A percentile compares a stretch with the other conserved stretches of the same genome.
Conservation (phyloP, 2,329 filamentous ascomycete genomes). For the Nemania abortiva region DNA sequence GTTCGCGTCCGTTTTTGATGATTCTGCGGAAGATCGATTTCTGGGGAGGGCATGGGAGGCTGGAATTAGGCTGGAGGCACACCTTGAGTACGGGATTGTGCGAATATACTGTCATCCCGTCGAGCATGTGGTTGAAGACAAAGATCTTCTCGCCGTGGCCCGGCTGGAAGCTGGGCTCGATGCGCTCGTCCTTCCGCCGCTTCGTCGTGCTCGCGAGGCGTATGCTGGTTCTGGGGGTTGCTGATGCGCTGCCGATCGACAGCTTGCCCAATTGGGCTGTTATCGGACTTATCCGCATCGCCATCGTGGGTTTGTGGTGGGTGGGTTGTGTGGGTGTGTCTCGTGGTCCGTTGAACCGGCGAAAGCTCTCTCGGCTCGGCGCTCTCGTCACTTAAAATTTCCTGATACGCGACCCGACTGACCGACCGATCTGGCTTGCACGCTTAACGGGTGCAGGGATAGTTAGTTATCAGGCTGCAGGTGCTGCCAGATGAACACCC, state of each 20-base stretch:
- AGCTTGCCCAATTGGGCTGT: constrained; percentile 57
- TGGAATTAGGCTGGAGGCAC: constrained; percentile 6
- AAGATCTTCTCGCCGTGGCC: constrained; percentile 70
- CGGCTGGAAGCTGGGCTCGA: constrained; percentile 45
- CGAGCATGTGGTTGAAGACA: constrained; percentile 64
- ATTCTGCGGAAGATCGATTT: too few species aligned
- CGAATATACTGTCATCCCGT: constrained; percentile 66
- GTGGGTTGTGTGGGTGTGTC: background rate
- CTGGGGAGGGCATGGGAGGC: too few species aligned
- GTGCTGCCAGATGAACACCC: constrained; percentile 6
- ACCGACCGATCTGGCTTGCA: too few species aligned
- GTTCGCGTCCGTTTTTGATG: too few species aligned
- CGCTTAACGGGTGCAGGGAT: background rate
- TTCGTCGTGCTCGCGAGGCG: constrained; percentile 51
- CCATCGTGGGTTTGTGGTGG: constrained; percentile 40
- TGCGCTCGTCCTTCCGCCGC: constrained; percentile 39
- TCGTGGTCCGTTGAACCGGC: constrained; percentile 18
- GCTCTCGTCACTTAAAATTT: constrained; percentile 34
- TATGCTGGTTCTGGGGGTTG: constrained; percentile 54
- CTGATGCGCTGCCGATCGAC: constrained; percentile 46
- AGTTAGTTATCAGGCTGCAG: background rate
- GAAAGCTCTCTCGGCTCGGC: constrained; percentile 16
- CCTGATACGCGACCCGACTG: constrained; percentile 11
- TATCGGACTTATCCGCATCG: constrained; percentile 56
- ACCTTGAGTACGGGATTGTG: constrained; percentile 61